Evolutionary conservation across 768 basidiomycete genomes (phyloP).

Genomic region (Cystobasidiopsis lactophilus): DNA sequence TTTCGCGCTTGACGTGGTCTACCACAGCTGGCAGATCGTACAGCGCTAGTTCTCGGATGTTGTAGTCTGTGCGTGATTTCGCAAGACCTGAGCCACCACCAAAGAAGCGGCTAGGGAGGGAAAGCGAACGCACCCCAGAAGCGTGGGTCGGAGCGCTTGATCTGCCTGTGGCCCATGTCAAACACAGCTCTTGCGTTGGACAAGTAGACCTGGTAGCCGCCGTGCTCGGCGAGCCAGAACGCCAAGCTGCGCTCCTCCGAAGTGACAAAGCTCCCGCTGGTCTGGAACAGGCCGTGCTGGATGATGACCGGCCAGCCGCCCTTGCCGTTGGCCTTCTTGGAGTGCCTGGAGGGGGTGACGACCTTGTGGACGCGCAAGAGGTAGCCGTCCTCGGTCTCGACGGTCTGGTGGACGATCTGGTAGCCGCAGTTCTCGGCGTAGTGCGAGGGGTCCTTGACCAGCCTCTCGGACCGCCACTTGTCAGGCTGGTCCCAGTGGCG

Average conservation of each 20-base stretch:
- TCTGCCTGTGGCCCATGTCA: conserved; percentile 31
- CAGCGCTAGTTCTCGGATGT: conserved; percentile 32
- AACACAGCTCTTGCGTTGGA: conserved; percentile 31
- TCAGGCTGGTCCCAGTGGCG: conserved; percentile 28
- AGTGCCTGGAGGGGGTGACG: conserved; percentile 8
- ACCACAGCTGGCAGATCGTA: conserved; percentile 33
- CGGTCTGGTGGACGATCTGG: conserved; percentile 29
- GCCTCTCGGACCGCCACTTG: conserved; percentile 26
- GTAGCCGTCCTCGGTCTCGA: conserved; percentile 33
- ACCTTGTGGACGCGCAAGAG: conserved; percentile 26
- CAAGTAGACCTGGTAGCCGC: conserved; percentile 16
- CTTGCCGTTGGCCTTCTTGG: conserved; percentile 13
- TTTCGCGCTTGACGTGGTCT: conserved; percentile 29
- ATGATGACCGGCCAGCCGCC: conserved; percentile 31
- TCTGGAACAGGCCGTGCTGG: conserved; percentile 33
- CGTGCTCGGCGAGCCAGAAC: conserved; percentile 33
- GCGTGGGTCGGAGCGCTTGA: conserved; percentile 28
- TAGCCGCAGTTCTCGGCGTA: conserved; percentile 30
- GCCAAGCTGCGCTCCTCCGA: conserved; percentile 32
- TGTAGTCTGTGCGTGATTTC: conserved; percentile 26
- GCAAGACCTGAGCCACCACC: no score
- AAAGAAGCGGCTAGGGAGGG: not conserved
- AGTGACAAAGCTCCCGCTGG: conserved; percentile 31
- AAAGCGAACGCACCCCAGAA: conserved; percentile 30
- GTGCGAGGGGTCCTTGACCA: conserved; percentile 29